Base-by-base conservation (phyloP, 108 stramenopile genomes). In the Conticribra guillardii region DNA sequence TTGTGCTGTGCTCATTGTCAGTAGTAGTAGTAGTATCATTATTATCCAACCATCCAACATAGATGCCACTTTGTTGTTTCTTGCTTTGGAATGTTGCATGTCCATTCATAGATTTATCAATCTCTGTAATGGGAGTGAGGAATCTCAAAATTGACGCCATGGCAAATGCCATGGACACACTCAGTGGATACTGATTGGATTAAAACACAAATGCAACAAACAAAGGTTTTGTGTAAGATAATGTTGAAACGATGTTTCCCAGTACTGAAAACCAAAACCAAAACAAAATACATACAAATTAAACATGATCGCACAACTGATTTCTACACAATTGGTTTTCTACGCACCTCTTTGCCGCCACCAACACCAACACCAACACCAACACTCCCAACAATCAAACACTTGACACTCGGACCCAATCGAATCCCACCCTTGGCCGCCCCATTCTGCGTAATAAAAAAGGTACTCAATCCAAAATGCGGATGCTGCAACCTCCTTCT, bases 401-500 rank as follows among this genome's bases (percentile, higher is more conserved):
- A 74, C 33, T 60, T 53, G 21, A 97, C 63, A 9, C 89, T 95
- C 5, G 93, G 92, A 17, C 84, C 81, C 48, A 93, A 72, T 16
- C 94, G 90, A 30, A 95, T 89, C 26, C 94, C 94, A 51, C 91
- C 89, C 62, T 97, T 97, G 61, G 91, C 83, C 11, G 94, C 85
- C 22, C 90, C 92, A 82, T 94, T 95, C 74, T 97, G 94, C 3
- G 89, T 88, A 64, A 97, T 93, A 71, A 97, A 97, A 79, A 95
- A 94, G 21, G 88, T 85, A 18, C 85, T 82, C 34, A 97, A 67
- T 23, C 96, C 96, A 82, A 97, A 97, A 60, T 86, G 63, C 0
- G 91, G 85, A 88, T 94, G 93, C 21, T 59, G 29, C 57, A 97
- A 51, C 18, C 96, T 82, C 52, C 47, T 51, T 41, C 89, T 83